Evolutionary conservation across 1,284 basidiomycete species (phyloP), one percentile per base, ranked within the genome.

Genomic region (Gymnopus androsaceus): DNA sequence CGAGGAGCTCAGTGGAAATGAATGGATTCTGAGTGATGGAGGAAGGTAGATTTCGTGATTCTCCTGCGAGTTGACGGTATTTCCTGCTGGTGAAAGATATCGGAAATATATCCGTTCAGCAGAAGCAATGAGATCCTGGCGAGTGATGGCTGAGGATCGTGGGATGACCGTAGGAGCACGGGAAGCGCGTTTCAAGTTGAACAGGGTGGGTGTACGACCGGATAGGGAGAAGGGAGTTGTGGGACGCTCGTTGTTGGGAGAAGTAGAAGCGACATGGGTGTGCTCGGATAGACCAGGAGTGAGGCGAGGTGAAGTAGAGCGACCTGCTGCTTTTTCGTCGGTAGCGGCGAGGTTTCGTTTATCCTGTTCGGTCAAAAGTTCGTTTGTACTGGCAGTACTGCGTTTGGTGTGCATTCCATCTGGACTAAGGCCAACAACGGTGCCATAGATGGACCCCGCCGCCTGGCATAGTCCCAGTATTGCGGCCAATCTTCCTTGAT

Each of bases 401-500:
- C 88, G 83, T 71, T 92, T 92, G 51, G 80, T 81, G 45, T 73
- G 79, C 38, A 68, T 69, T 27, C 58, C 63, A 25, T 67, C 70
- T 47, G 79, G 79, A 63, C 81, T 79, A 51, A 94, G 79, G 1
- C 94, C 94, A 15, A 94, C 90, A 44, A 98, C 86, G 3, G 89
- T 88, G 27, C 93, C 91, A 68, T 98, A 98, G 61, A 95, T 94
- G 19, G 88, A 92, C 9, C 94, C 94, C 92, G 76, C 55, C 90
- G 79, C 46, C 91, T 84, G 17, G 94, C 94, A 68, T 94, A 93
- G 62, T 91, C 86, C 83, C 92, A 95, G 68, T 95, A 98, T 69
- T 95, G 92, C 4, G 96, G 96, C 95, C 95, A 99, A 70, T 98
- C 96, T 19, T 97, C 92, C 69, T 89, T 88, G 65, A 98, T 90